Conservation (phyloP, 257 asterid species). For the Scutellaria baicalensis region DNA sequence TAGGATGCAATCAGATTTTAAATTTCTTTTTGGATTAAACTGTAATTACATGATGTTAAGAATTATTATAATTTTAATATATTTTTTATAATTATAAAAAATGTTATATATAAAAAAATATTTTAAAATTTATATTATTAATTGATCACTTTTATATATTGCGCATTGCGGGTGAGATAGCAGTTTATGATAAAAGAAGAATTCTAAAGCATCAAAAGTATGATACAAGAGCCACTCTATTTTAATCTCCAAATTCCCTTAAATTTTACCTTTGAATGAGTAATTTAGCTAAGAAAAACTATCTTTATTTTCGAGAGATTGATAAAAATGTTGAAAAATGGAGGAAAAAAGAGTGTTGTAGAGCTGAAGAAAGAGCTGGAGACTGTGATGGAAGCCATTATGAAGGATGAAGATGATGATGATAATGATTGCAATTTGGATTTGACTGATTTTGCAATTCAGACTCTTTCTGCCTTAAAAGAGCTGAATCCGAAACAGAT, state of each 20-base stretch:
- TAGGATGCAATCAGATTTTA: too few relatives aligned
- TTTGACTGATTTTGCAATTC: slow-evolving; percentile 29
- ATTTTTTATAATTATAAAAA: too few relatives aligned
- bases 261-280: not conserved
- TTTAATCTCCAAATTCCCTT: not conserved
- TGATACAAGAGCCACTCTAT: not conserved
- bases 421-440: slow-evolving; percentile 25
- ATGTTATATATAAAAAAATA: too few relatives aligned
- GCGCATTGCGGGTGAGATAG: too few relatives aligned
- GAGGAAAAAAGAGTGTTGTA: not conserved
- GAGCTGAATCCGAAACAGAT: slow-evolving; percentile 17
- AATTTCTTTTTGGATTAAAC: too few relatives aligned
- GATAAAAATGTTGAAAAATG: slow-evolving; percentile 17
- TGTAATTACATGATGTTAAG: too few relatives aligned
- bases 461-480: slow-evolving; percentile 26
- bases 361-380: slow-evolving; percentile 44
- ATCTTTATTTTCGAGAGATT: too few relatives aligned
- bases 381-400: slow-evolving; percentile 26
- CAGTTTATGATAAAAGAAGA: not conserved
- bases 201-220: not conserved
- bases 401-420: slow-evolving; percentile 15
- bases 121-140: too few relatives aligned
- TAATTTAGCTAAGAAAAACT: not conserved
- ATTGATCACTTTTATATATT: too few relatives aligned
- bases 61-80: too few relatives aligned